These are phyloP conservation scores for Venturia asperata DNA, from an alignment of 2,329 filamentous ascomycete species.

Conservation along the genomic window DNA sequence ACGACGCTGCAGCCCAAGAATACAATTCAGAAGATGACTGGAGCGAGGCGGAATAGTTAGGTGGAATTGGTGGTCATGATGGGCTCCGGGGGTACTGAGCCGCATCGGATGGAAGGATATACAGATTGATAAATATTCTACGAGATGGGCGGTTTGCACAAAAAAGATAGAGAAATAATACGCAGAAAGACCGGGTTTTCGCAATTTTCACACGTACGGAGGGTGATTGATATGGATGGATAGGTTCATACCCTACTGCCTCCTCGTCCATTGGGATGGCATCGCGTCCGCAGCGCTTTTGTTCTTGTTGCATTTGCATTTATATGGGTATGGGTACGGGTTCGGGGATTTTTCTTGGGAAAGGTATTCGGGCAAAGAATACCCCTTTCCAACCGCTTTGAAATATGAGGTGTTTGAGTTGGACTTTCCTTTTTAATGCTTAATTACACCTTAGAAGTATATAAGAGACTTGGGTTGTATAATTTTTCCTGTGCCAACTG, in stretches of 20 bases:
- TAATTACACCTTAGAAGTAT: background rate
- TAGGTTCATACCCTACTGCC: background rate
- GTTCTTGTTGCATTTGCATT: background rate
- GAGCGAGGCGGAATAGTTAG: background rate
- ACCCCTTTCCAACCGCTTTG: background rate
- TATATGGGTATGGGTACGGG: too few species aligned
- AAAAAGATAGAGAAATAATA: background rate
- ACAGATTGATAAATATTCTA: background rate
- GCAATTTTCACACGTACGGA: background rate
- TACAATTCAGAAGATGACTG: background rate
- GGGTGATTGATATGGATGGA: background rate
- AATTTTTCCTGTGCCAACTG: background rate
- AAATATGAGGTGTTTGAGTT: background rate
- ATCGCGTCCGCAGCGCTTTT: background rate
- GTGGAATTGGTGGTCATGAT: background rate
- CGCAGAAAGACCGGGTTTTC: background rate
- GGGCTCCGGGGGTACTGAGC: background rate
- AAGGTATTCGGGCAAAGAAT: too few species aligned
- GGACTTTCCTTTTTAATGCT: background rate
- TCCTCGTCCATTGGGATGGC: slow-evolving; percentile 5
- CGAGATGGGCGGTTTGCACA: background rate
- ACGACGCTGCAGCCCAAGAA: background rate
- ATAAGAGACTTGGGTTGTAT: background rate
- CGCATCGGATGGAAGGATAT: background rate
- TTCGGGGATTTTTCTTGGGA: too few species aligned